These are phyloP conservation scores for Candida chilensis DNA, from an alignment of 805 yeast genomes.

Conservation along the genomic window DNA sequence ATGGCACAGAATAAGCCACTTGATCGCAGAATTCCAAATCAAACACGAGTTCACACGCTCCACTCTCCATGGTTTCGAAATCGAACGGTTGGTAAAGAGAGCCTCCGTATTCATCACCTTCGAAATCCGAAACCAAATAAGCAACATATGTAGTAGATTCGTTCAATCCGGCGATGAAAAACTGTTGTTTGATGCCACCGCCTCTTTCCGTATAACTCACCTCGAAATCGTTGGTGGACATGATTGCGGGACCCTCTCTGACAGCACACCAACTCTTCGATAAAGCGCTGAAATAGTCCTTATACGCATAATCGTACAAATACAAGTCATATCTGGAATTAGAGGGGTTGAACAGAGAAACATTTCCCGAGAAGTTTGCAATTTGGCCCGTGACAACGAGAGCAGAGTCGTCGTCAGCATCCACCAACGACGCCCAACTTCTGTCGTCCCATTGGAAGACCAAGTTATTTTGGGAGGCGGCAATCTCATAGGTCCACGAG, in stretches of 20 bases:
- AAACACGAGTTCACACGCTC: conserved; percentile 66
- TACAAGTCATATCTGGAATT: conserved; percentile 27
- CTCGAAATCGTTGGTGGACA: conserved; percentile 11
- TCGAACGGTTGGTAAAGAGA: conserved; percentile 44
- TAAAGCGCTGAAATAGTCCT: conserved; percentile 23
- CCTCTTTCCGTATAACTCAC: conserved; percentile 33
- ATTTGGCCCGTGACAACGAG: conserved; percentile 55
- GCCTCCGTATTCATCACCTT: conserved; percentile 44
- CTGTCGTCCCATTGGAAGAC: conserved; percentile 64
- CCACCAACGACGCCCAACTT: conserved; percentile 48
- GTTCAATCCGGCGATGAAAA: conserved; percentile 53
- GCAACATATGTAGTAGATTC: conserved; percentile 56
- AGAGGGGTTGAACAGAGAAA: conserved; percentile 4
- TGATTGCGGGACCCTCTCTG: conserved; percentile 36
- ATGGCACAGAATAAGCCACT: conserved; percentile 87
- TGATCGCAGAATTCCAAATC: conserved; percentile 68
- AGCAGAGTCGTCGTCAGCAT: conserved; percentile 62
- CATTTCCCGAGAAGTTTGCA: conserved; percentile 2
- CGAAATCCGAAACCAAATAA: conserved; percentile 44
- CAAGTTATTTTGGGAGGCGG: conserved; percentile 52
- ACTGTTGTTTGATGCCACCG: conserved; percentile 47
- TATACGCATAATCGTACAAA: conserved; percentile 33
- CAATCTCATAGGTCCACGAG: conserved; percentile 59
- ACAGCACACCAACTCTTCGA: conserved; percentile 68
- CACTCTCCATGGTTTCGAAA: conserved; percentile 45